These are phyloP conservation scores for Dissoconium aciculare DNA, from an alignment of 2,329 filamentous ascomycete species.

Conservation along the genomic window DNA sequence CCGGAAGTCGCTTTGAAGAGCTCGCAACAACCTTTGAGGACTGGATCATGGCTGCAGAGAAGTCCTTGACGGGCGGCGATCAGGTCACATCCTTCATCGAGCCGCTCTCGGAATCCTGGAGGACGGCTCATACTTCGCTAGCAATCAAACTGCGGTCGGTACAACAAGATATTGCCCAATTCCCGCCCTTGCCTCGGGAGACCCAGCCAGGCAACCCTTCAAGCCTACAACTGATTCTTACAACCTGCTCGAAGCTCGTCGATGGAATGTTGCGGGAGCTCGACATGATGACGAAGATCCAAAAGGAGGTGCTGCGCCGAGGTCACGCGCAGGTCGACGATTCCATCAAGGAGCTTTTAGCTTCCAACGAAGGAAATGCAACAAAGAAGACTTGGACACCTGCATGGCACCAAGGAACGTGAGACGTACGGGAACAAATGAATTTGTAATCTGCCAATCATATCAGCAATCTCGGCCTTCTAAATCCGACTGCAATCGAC, in stretches of 20 bases:
- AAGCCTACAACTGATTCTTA: slow-evolving; percentile 36
- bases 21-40: slow-evolving; percentile 43
- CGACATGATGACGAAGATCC: slow-evolving; percentile 46
- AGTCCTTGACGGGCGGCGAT: slow-evolving; percentile 20
- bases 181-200: slow-evolving; percentile 25
- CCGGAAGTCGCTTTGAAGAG: slow-evolving; percentile 41
- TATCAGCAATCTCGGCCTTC: background rate
- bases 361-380: slow-evolving; percentile 2
- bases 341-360: slow-evolving; percentile 13
- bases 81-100: slow-evolving; percentile 36
- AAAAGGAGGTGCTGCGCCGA: slow-evolving; percentile 39
- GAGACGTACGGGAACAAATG: slow-evolving; percentile 2
- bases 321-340: slow-evolving; percentile 45
- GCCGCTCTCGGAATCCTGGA: slow-evolving; percentile 44
- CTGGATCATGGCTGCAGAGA: slow-evolving; percentile 34
- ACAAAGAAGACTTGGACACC: slow-evolving; percentile 16
- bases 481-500: slow-evolving; percentile 1
- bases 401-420: slow-evolving; percentile 15
- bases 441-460: slow-evolving; percentile 1
- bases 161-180: slow-evolving; percentile 33
- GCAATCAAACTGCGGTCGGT: slow-evolving; percentile 42
- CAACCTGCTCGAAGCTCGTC: slow-evolving; percentile 36
- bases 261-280: slow-evolving; percentile 49
- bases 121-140: slow-evolving; percentile 41
- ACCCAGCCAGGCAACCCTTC: slow-evolving; percentile 12